Evolutionary conservation across 2,329 filamentous ascomycete species (phyloP), one percentile per base, ranked within the genome.

Genomic region (Cadophora gregata): DNA sequence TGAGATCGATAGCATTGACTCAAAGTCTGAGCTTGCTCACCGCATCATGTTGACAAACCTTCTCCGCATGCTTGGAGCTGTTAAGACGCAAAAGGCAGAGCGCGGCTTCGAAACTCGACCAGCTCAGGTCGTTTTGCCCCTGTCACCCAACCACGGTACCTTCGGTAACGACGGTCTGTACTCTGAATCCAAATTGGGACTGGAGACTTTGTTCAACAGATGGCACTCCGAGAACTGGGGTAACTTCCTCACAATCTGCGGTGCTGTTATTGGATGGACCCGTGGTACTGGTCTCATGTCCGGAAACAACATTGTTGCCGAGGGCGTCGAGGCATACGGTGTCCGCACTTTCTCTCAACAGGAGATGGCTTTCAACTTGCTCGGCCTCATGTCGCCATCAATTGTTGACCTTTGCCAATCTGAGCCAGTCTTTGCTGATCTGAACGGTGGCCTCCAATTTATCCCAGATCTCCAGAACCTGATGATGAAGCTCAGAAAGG

Each of bases 31-130:
- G 83, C 89, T 99, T 70, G 96, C 96, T 73, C 96, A 99, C 80
- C 93, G 96, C 71, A 97, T 99, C 83, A 98, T 99, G 96, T 84
- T 99, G 79, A 99, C 96, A 76, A 99, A 99, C 80, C 85, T 99
- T 10, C 84, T 98, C 70, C 93, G 96, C 73, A 90, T 99, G 68
- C 86, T 99, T 63, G 96, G 96, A 74, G 88, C 84, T 70, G 90
- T 99, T 81, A 99, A 98, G 86, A 81, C 89, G 6, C 92, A 98
- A 79, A 99, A 99, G 85, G 86, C 90, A 31, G 86, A 90, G 71
- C 89, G 92, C 72, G 93, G 92, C 66, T 97, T 96, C 76, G 93
- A 97, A 82, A 99, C 96, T 38, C 92, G 96, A 47, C 96, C 96
- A 59, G 96, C 96, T 29, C 96, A 99, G 80, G 95, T 98, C 75